These are phyloP conservation scores for Hysterangium stoloniferum DNA, from an alignment of 768 basidiomycete genomes.

Conservation along the genomic window DNA sequence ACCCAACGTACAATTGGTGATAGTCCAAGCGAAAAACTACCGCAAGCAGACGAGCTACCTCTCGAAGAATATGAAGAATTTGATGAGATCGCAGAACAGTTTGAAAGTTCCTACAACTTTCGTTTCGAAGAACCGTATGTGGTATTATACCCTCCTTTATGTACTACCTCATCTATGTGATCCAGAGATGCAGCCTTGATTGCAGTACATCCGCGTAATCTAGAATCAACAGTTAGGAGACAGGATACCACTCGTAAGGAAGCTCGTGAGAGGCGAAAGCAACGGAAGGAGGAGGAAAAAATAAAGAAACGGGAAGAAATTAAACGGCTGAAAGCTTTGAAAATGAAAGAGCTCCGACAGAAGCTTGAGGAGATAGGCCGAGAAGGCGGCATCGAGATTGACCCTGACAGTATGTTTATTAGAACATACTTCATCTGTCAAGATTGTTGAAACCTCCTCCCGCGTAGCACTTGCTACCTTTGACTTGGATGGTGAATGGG, in stretches of 20 bases:
- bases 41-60: conserved; percentile 20
- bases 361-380: conserved; percentile 67
- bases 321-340: conserved; percentile 71
- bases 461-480: conserved; percentile 52
- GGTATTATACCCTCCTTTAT: neutral
- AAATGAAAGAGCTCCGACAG: conserved; percentile 70
- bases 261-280: conserved; percentile 69
- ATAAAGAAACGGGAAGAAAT: conserved; percentile 73
- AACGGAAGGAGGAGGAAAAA: conserved; percentile 73
- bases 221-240: conserved; percentile 57
- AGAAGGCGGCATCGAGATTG: conserved; percentile 55
- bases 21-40: conserved; percentile 1
- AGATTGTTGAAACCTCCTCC: neutral
- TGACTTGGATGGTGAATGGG: conserved; percentile 91
- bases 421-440: neutral
- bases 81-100: conserved; percentile 84
- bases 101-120: conserved; percentile 97
- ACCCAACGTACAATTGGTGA: conserved; percentile 28
- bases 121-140: conserved; percentile 94
- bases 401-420: conserved; percentile 20
- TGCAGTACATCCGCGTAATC: conserved; percentile 66
- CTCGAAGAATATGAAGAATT: conserved; percentile 65
- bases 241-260: conserved; percentile 75
- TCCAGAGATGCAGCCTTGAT: conserved; percentile 59
- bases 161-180: conserved; percentile 14